phyloP scores from a whole-genome alignment of 2,329 filamentous ascomycete species.

The Aspergillus amoenus region DNA sequence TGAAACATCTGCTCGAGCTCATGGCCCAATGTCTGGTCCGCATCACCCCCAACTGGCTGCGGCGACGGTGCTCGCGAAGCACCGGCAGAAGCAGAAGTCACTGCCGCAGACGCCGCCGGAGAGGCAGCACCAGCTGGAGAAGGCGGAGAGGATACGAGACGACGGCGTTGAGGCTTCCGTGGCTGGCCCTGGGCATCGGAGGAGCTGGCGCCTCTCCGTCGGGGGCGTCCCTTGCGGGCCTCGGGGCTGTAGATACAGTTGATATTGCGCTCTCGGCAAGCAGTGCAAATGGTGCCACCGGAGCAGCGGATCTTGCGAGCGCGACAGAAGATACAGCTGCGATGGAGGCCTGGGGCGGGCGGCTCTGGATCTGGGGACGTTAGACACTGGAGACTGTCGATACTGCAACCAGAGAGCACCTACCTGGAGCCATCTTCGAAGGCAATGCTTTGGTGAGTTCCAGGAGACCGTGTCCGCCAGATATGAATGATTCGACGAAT shows the following conservation, averaged over 20 bases:
- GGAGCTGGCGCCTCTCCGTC: not conserved
- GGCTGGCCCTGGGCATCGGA: not conserved
- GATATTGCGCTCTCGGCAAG: not conserved
- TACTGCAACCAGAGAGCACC: no score
- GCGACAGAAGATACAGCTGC: not conserved
- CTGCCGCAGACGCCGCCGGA: no score
- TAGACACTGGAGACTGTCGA: no score
- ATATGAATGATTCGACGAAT: no score
- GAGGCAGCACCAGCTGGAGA: not conserved
- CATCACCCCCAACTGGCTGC: not conserved
- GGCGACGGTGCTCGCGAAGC: no score
- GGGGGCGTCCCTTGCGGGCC: not conserved
- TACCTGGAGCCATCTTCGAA: no score
- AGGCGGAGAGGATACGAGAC: not conserved
- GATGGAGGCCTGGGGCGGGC: not conserved
- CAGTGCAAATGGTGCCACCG: not conserved
- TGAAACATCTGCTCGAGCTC: not conserved
- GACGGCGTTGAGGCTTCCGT: not conserved
- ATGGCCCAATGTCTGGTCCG: not conserved
- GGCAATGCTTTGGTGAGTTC: no score
- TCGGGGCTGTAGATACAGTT: not conserved
- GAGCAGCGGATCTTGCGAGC: not conserved
- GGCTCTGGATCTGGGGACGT: no score
- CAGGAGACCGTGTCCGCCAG: no score
- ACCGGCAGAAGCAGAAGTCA: no score